Conservation (phyloP, 179 eudicot genomes). For the Heliamphora pulchella region DNA sequence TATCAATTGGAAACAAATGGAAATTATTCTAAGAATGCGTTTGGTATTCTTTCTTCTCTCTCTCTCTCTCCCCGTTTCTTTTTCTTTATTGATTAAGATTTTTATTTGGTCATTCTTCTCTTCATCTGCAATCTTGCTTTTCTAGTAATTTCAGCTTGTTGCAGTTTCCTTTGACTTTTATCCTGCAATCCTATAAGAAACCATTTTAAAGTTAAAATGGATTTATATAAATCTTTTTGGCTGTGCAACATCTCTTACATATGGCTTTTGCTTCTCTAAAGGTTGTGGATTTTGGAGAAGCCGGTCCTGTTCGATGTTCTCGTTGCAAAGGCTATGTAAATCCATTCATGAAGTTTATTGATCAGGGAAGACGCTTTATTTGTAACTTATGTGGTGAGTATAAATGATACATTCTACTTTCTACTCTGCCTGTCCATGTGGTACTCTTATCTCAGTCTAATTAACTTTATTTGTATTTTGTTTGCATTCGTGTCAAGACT, state of each 20-base stretch:
- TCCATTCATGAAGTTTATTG: slow-evolving; percentile 87
- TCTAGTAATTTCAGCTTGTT: background rate
- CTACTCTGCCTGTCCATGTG: background rate
- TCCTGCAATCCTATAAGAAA: background rate
- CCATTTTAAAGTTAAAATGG: background rate
- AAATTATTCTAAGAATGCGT: too few relatives aligned
- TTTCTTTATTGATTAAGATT: background rate
- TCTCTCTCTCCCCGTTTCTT: background rate
- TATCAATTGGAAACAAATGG: too few relatives aligned
- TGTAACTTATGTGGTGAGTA: slow-evolving; percentile 91
- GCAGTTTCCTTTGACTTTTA: background rate
- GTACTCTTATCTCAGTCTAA: background rate
- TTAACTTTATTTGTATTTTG: background rate
- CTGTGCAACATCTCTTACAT: background rate
- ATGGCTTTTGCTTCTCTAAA: slow-evolving; percentile 22
- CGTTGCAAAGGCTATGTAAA: slow-evolving; percentile 97
- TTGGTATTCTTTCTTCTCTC: too few relatives aligned
- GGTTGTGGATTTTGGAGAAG: slow-evolving; percentile 94
- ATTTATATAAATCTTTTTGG: background rate
- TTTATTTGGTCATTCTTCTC: background rate
- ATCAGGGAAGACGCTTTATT: slow-evolving; percentile 82
- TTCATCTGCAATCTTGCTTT: slow-evolving; percentile 7
- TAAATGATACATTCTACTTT: background rate
- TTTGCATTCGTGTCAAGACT: background rate
- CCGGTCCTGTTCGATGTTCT: slow-evolving; percentile 91